These are phyloP conservation scores for Diplodia corticola DNA, from an alignment of 2,329 filamentous ascomycete species.

Conservation along the genomic window DNA sequence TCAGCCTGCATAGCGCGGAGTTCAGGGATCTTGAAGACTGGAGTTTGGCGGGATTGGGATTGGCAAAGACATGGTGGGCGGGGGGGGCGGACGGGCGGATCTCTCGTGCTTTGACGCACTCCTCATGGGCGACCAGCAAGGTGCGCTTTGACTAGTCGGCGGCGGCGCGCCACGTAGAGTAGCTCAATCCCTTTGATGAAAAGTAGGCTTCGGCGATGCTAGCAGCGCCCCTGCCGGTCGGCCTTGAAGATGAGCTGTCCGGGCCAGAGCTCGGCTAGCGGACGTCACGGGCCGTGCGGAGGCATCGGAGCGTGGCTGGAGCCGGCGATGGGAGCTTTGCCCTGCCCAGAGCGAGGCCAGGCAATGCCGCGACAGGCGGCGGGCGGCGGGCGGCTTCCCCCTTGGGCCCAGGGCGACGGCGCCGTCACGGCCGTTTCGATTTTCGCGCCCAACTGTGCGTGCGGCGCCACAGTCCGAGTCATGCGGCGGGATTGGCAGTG, in stretches of 20 bases:
- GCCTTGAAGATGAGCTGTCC: not conserved
- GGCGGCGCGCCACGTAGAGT: slow-evolving; percentile 11
- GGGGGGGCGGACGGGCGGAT: slow-evolving; percentile 18
- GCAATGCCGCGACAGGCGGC: not conserved
- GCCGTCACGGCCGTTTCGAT: slow-evolving; percentile 7
- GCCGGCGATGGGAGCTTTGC: not conserved
- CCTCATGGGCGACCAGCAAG: not conserved
- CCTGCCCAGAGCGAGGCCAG: not conserved
- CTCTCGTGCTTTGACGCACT: slow-evolving; percentile 11
- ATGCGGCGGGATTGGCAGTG: not conserved
- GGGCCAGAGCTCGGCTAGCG: not conserved
- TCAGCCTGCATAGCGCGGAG: slow-evolving; percentile 20
- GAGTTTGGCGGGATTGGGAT: slow-evolving; percentile 18
- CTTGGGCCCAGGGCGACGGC: not conserved
- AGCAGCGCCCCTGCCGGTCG: not conserved
- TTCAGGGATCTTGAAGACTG: slow-evolving; percentile 18
- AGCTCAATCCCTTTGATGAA: slow-evolving; percentile 15
- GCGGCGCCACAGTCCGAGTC: slow-evolving; percentile 1
- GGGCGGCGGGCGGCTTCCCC: not conserved
- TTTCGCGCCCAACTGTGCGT: slow-evolving; percentile 10
- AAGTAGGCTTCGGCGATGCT: not conserved
- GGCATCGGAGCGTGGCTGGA: not conserved
- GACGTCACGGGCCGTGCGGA: not conserved
- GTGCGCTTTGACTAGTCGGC: not conserved
- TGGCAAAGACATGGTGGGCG: slow-evolving; percentile 6